A percentile compares a stretch with the other conserved stretches of the same genome.
Conservation (phyloP, 208 protist species). For the Crithidia brevicula region DNA sequence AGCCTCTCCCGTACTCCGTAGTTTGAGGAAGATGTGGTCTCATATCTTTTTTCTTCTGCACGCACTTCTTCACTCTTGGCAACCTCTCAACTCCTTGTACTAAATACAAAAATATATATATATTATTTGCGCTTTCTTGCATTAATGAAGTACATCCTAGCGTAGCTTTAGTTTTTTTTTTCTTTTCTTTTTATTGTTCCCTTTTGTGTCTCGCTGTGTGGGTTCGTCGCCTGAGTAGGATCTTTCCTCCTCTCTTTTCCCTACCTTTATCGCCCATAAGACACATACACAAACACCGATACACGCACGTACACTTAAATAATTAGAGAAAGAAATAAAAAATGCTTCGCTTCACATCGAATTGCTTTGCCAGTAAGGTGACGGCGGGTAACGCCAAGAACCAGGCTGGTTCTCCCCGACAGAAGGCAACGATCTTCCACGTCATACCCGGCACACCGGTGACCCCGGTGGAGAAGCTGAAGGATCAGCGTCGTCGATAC, state of each 20-base stretch:
- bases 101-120: too few species aligned
- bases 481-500: conserved; percentile 79
- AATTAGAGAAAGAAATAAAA: conserved; percentile 4
- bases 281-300: neutral
- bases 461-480: conserved; percentile 75
- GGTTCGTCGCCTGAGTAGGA: neutral
- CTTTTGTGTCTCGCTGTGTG: neutral
- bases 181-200: conserved; percentile 10
- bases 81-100: too few species aligned
- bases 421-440: conserved; percentile 76
- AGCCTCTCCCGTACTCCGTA: too few species aligned
- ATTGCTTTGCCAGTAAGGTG: conserved; percentile 66
- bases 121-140: neutral
- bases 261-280: neutral
- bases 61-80: too few species aligned
- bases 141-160: too few species aligned
- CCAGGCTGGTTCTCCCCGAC: conserved; percentile 64
- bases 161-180: conserved; percentile 10
- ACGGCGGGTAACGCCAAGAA: conserved; percentile 85
- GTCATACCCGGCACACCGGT: conserved; percentile 80
- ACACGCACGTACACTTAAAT: too few species aligned
- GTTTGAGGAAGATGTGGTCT: too few species aligned
- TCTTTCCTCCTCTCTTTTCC: conserved; percentile 2
- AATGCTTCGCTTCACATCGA: conserved; percentile 56
- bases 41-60: too few species aligned